These are phyloP conservation scores for Fusarium tjaetaba DNA, from an alignment of 2,329 filamentous ascomycete genomes.

Conservation along the genomic window DNA sequence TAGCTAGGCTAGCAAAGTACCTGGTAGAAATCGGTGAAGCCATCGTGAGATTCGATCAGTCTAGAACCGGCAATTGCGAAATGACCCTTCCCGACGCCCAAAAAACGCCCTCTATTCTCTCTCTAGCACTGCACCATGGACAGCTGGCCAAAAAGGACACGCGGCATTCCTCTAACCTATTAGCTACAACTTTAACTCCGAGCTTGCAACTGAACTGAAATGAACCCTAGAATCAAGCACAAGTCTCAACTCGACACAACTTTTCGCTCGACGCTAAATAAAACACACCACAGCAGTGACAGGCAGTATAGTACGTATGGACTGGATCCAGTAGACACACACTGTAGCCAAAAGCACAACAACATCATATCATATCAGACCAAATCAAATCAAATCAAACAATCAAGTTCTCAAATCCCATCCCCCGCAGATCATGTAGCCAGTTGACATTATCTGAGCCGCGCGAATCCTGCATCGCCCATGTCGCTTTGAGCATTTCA, in stretches of 20 bases:
- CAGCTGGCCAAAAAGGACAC: constrained; percentile 24
- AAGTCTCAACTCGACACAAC: constrained; percentile 22
- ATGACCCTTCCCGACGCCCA: constrained; percentile 4
- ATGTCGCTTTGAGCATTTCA: constrained; percentile 59
- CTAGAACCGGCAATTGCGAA: constrained; percentile 29
- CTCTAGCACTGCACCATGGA: constrained; percentile 25
- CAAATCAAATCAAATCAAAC: constrained; percentile 46
- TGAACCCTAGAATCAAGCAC: constrained; percentile 20
- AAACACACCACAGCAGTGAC: constrained; percentile 9
- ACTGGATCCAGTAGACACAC: constrained; percentile 13
- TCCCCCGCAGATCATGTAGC: constrained; percentile 55
- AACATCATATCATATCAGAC: neutral
- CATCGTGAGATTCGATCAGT: constrained; percentile 31
- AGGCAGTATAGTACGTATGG: constrained; percentile 8
- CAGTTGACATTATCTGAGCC: constrained; percentile 47
- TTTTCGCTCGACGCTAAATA: constrained; percentile 25
- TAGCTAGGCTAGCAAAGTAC: neutral
- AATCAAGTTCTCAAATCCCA: constrained; percentile 58
- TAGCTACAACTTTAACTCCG: constrained; percentile 22
- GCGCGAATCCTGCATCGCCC: constrained; percentile 54
- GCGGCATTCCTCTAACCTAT: constrained; percentile 10
- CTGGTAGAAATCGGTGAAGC: constrained; percentile 25
- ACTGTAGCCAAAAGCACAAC: constrained; percentile 3
- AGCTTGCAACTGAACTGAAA: constrained; percentile 14
- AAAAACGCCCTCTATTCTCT: constrained; percentile 15